Conservation (phyloP, 2,329 filamentous ascomycete genomes). For the Pseudomassariella vexata region DNA sequence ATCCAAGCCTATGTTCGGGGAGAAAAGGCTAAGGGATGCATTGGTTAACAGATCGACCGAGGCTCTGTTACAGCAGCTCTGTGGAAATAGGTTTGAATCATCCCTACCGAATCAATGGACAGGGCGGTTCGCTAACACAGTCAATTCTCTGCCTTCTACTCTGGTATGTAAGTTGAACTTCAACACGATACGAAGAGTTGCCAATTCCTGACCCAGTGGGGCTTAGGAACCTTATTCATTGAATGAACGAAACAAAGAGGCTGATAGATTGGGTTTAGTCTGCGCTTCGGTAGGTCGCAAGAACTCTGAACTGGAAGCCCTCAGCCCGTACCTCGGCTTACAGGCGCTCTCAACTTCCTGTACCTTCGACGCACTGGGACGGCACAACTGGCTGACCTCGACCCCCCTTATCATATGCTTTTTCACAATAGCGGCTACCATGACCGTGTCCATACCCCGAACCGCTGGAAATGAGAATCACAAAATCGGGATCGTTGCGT, state of each 20-base stretch:
- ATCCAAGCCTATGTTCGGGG: not conserved
- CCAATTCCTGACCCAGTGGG: not conserved
- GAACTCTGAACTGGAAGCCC: too few relatives aligned
- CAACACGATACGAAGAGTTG: not conserved
- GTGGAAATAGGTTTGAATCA: not conserved
- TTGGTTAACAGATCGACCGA: not conserved
- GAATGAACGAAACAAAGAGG: not conserved
- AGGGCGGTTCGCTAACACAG: not conserved
- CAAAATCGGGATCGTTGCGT: not conserved
- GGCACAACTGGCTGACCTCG: not conserved
- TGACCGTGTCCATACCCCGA: not conserved
- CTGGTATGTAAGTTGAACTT: too few relatives aligned
- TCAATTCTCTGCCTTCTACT: slow-evolving; percentile 1
- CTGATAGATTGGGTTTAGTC: not conserved
- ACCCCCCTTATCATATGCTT: not conserved
- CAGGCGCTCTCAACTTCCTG: slow-evolving; percentile 1
- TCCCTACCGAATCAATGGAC: too few relatives aligned
- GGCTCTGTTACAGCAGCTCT: not conserved
- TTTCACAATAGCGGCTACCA: not conserved
- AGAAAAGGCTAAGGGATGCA: not conserved
- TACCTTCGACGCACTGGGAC: not conserved
- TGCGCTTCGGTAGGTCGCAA: not conserved
- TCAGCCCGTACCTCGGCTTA: too few relatives aligned
- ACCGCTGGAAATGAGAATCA: not conserved
- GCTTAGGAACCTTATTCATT: slow-evolving; percentile 1